Base-by-base conservation (phyloP, 441 rosid species). In the Euphorbia celastroides region DNA sequence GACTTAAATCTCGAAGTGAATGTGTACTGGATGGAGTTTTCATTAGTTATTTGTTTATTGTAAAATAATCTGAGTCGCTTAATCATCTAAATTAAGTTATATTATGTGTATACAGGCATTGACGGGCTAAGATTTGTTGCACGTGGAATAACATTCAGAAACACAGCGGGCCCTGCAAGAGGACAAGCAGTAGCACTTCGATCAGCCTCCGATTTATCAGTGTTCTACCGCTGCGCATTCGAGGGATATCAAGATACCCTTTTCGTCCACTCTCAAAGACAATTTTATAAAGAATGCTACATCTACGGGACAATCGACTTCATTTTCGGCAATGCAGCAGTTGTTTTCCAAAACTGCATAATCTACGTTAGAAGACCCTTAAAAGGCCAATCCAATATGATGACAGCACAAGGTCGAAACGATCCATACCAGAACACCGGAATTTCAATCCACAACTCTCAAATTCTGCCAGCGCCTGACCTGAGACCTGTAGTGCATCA, bases 141-240 rank as follows among this genome's bases (percentile, higher is more conserved):
- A 26, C 82, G 86, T 6, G 96, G 84, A 74, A 85, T 93, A 51
- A 85, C 94, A 25, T 85, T 93, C 72, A 78, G 76, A 60, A 93
- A 93, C 79, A 79, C 89, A 2, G 98, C 97, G 1, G 96, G 98
- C 1, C 85, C 94, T 0, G 52, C 56, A 65, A 82, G 81, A 23
- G 88, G 88, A 60, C 98, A 93, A 75, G 98, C 98, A 0, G 98
- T 93, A 20, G 92, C 97, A 0, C 83, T 88, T 72, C 84, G 98
- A 11, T 90, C 98, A 27, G 81, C 90, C 46, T 88, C 98, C 0
- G 98, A 93, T 70, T 91, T 90, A 42, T 82, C 98, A 0, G 91
- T 93, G 60, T 93, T 85, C 84, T 90, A 88, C 70, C 84, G 84
- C n/a, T 90, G 93, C 2, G 77, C 86, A 20, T 77, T 93, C 62